Evolutionary conservation across 108 stramenopile genomes (phyloP).

Genomic region (Cyclotella distinguenda): DNA sequence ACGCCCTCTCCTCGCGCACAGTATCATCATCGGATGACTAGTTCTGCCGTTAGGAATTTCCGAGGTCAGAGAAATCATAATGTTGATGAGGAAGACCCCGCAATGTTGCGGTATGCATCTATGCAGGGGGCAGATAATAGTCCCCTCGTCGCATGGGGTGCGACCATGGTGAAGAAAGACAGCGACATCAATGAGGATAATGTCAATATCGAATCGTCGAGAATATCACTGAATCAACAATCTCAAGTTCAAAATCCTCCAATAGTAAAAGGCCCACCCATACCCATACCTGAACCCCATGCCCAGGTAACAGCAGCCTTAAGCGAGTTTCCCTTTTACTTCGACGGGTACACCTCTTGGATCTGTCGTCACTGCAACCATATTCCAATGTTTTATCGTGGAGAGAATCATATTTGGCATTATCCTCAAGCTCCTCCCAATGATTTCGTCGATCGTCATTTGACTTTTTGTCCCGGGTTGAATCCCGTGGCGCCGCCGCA

Average conservation of each 20-base stretch:
- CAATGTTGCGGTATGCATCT: conserved; percentile 34
- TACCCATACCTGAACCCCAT: not conserved
- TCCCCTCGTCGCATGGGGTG: conserved; percentile 12
- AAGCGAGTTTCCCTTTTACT: conserved; percentile 45
- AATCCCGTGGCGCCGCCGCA: conserved; percentile 7
- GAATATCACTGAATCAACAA: not conserved
- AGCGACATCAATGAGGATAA: not conserved
- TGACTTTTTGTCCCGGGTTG: conserved; percentile 41
- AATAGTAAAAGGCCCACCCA: not conserved
- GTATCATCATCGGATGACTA: conserved; percentile 16
- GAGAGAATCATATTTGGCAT: conserved; percentile 47
- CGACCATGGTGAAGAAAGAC: not conserved
- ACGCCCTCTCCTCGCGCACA: conserved; percentile 31
- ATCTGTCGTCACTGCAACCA: conserved; percentile 45
- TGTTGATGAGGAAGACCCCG: conserved; percentile 34
- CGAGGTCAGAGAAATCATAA: conserved; percentile 2
- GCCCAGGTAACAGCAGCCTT: conserved; percentile 2
- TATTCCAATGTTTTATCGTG: conserved; percentile 38
- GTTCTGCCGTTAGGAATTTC: conserved; percentile 3
- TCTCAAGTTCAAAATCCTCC: no score
- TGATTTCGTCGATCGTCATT: conserved; percentile 40
- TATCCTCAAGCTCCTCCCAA: conserved; percentile 41
- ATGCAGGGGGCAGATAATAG: conserved; percentile 30
- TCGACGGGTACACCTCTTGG: conserved; percentile 47
- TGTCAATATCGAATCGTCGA: not conserved